Conservation (phyloP, 495 filamentous ascomycete species). For the Daldinia grandis region DNA sequence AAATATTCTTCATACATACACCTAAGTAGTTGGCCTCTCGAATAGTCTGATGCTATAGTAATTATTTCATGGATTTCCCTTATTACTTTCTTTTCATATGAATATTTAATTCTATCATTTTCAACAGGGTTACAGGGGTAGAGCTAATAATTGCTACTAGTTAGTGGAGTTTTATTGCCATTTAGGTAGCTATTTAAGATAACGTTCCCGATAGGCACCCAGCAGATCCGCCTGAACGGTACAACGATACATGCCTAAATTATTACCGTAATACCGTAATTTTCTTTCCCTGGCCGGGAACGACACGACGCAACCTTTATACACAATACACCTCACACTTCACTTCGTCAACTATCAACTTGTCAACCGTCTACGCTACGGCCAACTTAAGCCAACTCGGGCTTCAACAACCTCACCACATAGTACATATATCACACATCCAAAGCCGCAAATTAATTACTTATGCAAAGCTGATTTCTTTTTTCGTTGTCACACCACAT, state of each 20-base stretch:
- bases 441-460: not conserved
- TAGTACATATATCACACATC: not conserved
- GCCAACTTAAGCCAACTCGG: conserved; percentile 3
- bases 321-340: not conserved
- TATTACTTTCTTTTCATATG: not conserved
- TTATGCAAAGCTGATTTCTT: not conserved
- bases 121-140: not conserved
- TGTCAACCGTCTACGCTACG: not conserved
- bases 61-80: not conserved
- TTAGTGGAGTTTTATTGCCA: not conserved
- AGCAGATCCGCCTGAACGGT: conserved; percentile 19
- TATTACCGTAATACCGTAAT: conserved; percentile 30
- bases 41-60: not conserved
- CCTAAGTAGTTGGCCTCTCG: not conserved
- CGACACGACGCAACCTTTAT: conserved; percentile 33
- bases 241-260: conserved; percentile 25
- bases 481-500: not conserved
- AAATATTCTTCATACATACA: not conserved
- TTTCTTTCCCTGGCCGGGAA: conserved; percentile 30
- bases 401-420: not conserved
- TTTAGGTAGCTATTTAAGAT: conserved; percentile 8
- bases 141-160: conserved; percentile 14
- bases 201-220: conserved; percentile 21
- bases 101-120: not conserved
- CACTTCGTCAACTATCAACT: conserved; percentile 6